These are phyloP conservation scores for Phytophthora citricola DNA, from an alignment of 352 stramenopile genomes.

Conservation along the genomic window DNA sequence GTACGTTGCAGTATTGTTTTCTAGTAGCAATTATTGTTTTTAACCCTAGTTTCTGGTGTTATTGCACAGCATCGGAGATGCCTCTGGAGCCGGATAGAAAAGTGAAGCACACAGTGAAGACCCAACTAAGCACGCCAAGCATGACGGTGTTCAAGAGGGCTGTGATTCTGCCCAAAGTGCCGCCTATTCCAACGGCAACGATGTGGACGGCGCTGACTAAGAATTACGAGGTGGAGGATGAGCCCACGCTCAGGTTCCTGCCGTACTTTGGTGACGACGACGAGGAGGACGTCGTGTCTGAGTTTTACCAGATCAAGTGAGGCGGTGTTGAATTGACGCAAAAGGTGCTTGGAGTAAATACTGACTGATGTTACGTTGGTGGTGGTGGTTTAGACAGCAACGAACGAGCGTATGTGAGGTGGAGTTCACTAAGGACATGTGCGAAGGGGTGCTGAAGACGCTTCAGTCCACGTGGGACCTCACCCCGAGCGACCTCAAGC, in stretches of 20 bases:
- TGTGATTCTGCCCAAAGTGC: conserved; percentile 63
- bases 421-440: conserved; percentile 81
- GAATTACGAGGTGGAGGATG: conserved; percentile 89
- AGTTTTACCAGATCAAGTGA: conserved; percentile 88
- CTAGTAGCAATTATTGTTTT: conserved; percentile 4
- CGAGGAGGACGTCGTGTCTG: conserved; percentile 80
- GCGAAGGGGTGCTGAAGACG: conserved; percentile 64
- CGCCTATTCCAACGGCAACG: conserved; percentile 55
- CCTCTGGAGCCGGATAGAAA: conserved; percentile 25
- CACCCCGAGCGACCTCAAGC: conserved; percentile 57
- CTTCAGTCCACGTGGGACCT: conserved; percentile 81
- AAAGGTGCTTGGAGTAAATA: neutral
- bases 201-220: conserved; percentile 87
- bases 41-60: conserved; percentile 1
- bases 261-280: conserved; percentile 87
- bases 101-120: conserved; percentile 35
- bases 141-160: conserved; percentile 38
- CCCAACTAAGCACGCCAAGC: conserved; percentile 31
- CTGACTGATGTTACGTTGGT: conserved; percentile 2
- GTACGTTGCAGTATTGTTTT: conserved; percentile 41
- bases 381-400: conserved; percentile 47
- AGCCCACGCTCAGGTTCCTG: conserved; percentile 76
- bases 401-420: conserved; percentile 72
- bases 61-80: conserved; percentile 52
- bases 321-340: conserved; percentile 5